Conservation (phyloP, 1,139 yeast species). For the Nakaseomyces sp. region DNA sequence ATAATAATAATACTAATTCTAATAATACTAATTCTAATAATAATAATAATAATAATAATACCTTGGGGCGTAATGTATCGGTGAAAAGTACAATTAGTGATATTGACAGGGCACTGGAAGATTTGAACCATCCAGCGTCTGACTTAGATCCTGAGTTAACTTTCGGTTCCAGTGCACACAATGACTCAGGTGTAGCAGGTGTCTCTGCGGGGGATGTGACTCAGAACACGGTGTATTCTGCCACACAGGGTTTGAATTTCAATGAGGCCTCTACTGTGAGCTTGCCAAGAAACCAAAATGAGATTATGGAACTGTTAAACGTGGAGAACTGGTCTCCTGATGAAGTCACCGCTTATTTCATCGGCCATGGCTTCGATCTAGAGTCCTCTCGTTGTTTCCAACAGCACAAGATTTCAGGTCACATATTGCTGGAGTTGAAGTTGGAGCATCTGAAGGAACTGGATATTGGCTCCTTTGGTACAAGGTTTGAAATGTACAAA, state of each 20-base stretch:
- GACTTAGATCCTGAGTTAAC: conserved; percentile 6
- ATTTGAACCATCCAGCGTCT: conserved; percentile 37
- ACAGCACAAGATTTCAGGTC: conserved; percentile 82
- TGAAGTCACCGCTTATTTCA: conserved; percentile 74
- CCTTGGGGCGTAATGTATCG: conserved; percentile 24
- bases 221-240: conserved; percentile 13
- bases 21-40: too few species aligned
- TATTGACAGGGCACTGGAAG: conserved; percentile 76
- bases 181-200: neutral
- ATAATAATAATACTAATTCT: conserved; percentile 6
- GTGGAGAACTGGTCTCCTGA: conserved; percentile 74
- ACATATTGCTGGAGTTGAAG: conserved; percentile 76
- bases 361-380: conserved; percentile 62
- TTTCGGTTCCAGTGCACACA: neutral
- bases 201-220: conserved; percentile 6
- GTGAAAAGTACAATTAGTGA: conserved; percentile 63
- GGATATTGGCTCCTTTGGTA: conserved; percentile 88
- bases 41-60: conserved; percentile 8
- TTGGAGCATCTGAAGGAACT: conserved; percentile 79
- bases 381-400: conserved; percentile 70
- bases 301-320: conserved; percentile 38
- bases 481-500: conserved; percentile 83
- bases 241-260: conserved; percentile 13
- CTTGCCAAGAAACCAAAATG: conserved; percentile 1
- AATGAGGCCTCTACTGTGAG: conserved; percentile 8